Conservation (phyloP, 768 basidiomycete species). For the Pisolithus microcarpus region DNA sequence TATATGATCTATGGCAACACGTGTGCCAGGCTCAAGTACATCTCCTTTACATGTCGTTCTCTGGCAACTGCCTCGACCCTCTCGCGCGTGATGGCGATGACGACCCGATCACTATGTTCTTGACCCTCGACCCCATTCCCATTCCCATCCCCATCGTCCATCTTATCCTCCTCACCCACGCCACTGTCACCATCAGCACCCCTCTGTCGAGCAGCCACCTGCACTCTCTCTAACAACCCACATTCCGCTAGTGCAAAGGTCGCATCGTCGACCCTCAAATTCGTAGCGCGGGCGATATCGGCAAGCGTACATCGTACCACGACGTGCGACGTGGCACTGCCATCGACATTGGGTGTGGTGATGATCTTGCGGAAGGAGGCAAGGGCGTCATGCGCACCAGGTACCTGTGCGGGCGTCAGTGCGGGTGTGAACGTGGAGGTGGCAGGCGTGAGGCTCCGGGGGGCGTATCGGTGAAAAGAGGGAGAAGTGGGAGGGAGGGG, state of each 20-base stretch:
- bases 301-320: conserved; percentile 63
- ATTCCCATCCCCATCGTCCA: not conserved
- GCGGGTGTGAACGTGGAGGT: conserved; percentile 1
- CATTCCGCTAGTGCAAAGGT: conserved; percentile 87
- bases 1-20: conserved; percentile 38
- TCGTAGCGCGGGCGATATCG: conserved; percentile 72
- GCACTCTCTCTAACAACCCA: conserved; percentile 56
- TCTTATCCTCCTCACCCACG: not conserved
- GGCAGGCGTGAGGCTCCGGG: not conserved
- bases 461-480: conserved; percentile 35
- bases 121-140: not conserved
- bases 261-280: conserved; percentile 77
- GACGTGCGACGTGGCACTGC: conserved; percentile 64
- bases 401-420: not conserved
- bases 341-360: conserved; percentile 53
- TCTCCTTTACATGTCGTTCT: conserved; percentile 65
- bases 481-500: conserved; percentile 27
- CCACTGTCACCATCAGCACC: conserved; percentile 7
- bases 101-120: conserved; percentile 7
- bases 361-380: conserved; percentile 50
- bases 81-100: conserved; percentile 53
- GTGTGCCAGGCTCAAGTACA: conserved; percentile 55
- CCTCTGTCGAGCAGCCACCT: conserved; percentile 29
- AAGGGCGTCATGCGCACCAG: conserved; percentile 40
- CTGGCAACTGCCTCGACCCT: conserved; percentile 61